Evolutionary conservation across 1,139 yeast genomes (phyloP).

Genomic region (Debaryomyces subglobosus): DNA sequence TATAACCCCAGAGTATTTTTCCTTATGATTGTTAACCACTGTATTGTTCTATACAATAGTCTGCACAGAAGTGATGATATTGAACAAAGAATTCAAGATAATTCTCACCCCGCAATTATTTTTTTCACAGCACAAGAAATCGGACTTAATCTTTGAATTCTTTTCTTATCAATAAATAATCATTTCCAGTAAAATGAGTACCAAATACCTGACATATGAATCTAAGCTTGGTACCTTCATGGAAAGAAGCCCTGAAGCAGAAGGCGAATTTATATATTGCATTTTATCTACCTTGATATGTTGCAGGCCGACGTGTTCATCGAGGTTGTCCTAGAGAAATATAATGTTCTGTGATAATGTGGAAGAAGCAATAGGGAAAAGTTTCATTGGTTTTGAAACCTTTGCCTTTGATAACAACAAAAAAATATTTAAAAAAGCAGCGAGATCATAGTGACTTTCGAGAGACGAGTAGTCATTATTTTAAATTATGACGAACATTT

Average conservation of each 20-base stretch:
- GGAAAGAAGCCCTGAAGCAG: constrained; percentile 10
- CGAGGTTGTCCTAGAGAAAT: constrained; percentile 12
- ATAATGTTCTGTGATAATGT: constrained; percentile 8
- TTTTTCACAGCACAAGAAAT: not conserved
- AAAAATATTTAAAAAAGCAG: constrained; percentile 8
- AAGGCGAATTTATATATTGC: constrained; percentile 5
- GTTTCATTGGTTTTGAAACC: constrained; percentile 4
- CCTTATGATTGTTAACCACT: not conserved
- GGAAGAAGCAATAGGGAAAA: constrained; percentile 8
- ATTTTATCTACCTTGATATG: constrained; percentile 13
- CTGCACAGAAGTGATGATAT: not conserved
- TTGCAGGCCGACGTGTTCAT: constrained; percentile 14
- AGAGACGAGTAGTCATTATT: too few species aligned
- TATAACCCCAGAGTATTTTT: not conserved
- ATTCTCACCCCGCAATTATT: not conserved
- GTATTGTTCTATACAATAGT: not conserved
- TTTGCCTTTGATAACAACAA: constrained; percentile 9
- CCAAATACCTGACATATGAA: constrained; percentile 4
- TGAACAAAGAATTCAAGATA: not conserved
- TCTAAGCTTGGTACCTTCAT: constrained; percentile 6
- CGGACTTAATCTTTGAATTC: not conserved
- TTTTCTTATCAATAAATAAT: too few species aligned
- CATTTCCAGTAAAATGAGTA: not conserved
- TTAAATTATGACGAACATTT: not conserved
- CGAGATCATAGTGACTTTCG: too few species aligned